phyloP scores from a whole-genome alignment of 768 basidiomycete genomes.

The Multifurca ochricompacta region DNA sequence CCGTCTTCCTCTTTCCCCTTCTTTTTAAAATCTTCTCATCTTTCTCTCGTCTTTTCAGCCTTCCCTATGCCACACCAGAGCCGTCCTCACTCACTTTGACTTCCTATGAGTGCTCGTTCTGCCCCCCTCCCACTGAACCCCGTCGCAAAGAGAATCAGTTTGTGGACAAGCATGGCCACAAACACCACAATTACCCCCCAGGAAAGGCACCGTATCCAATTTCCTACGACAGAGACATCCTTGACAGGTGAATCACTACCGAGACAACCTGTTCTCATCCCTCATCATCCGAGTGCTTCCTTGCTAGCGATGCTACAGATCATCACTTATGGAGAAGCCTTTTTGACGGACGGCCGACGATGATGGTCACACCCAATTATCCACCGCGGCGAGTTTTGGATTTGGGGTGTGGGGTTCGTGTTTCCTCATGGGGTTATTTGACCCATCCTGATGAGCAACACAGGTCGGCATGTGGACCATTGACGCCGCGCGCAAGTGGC shows the following conservation, averaged over 20 bases:
- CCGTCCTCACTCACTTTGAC: background rate
- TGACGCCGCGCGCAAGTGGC: slow-evolving; percentile 21
- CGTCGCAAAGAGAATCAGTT: slow-evolving; percentile 49
- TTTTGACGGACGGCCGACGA: slow-evolving; percentile 14
- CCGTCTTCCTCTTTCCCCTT: background rate
- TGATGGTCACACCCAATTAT: slow-evolving; percentile 14
- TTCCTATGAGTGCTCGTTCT: slow-evolving; percentile 11
- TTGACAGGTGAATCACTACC: slow-evolving; percentile 52
- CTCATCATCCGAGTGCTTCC: background rate
- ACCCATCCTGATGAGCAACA: background rate
- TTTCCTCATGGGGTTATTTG: background rate
- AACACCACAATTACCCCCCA: slow-evolving; percentile 58
- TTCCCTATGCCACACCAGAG: background rate
- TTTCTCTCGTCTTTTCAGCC: background rate
- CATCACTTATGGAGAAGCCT: slow-evolving; percentile 17
- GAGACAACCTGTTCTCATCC: background rate
- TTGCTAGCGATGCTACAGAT: slow-evolving; percentile 23
- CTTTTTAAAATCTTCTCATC: background rate
- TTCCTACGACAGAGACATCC: slow-evolving; percentile 56
- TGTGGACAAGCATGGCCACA: slow-evolving; percentile 49
- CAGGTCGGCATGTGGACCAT: slow-evolving; percentile 21
- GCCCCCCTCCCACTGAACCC: slow-evolving; percentile 2
- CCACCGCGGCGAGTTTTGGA: slow-evolving; percentile 18
- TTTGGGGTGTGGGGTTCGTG: slow-evolving; percentile 20
- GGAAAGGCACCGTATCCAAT: slow-evolving; percentile 79